Base-by-base conservation (phyloP, 768 basidiomycete species). In the Kwoniella botswanensis region DNA sequence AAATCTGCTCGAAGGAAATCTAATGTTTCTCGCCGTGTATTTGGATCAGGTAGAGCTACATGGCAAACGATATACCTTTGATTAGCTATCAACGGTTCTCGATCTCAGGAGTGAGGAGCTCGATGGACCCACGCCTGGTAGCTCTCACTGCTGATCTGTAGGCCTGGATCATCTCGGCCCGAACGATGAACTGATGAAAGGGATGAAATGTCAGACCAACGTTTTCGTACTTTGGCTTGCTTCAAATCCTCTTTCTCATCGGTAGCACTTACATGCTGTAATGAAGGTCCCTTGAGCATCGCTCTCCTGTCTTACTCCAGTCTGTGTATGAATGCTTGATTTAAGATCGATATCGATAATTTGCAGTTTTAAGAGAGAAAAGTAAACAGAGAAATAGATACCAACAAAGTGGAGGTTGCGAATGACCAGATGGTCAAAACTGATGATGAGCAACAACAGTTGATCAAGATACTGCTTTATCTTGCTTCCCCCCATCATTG, bases 11-110 rank as follows among this genome's bases (percentile, higher is more conserved):
- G 55, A 0, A 83, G 56, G 65, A 70, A 82, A 68, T 83, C 75
- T 4, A 83, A 66, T 18, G 82, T 83, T 55, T 83, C 82, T 61
- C 82, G 58, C 5, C 82, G 73, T 7, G 79, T 80, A 11, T 58
- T 50, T 12, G 73, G 55, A 58, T 81, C 79, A 15, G 79, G 81
- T n/a, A 83, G 65, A 46, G 81, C 82, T 83, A 58, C 2, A 42
- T 12, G 17, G 24, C 41, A 12, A 18, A 22, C 5, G 43, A 53
- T 26, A 15, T 12, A 46, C 44, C 41, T 35, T 17, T 21, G 5
- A 43, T 29, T 22, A 50, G 46, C 46, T 17, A 17, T 50, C 18
- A 0, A 3, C 1, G 0, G 46, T 50, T 50, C 13, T 50, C 3
- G 13, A 4, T 50, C 46, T 18, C 13, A 50, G 46, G 18, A 50